Conservation (phyloP, 306 rosid species). For the Prosopis cineraria region DNA sequence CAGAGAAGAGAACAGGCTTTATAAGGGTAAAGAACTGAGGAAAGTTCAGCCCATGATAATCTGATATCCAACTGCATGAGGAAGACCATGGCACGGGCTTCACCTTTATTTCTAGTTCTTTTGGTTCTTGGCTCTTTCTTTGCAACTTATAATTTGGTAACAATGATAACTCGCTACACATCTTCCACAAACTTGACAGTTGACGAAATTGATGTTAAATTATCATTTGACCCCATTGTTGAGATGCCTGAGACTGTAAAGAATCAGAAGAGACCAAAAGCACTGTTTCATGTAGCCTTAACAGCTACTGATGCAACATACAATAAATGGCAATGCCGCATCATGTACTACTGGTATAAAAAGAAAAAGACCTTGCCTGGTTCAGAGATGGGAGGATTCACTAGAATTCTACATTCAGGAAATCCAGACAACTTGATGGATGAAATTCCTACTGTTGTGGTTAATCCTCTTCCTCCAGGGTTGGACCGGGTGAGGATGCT, state of each 20-base stretch:
- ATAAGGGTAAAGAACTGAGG: slow-evolving; percentile 27
- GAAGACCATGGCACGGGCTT: slow-evolving; percentile 68
- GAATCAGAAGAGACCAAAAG: slow-evolving; percentile 51
- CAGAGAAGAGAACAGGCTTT: slow-evolving; percentile 36
- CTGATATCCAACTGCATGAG: slow-evolving; percentile 46
- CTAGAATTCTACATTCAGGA: slow-evolving; percentile 94
- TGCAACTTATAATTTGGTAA: slow-evolving; percentile 76
- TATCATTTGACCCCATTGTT: slow-evolving; percentile 65
- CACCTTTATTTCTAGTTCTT: slow-evolving; percentile 64
- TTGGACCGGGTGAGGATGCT: slow-evolving; percentile 75
- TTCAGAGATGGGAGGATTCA: slow-evolving; percentile 96
- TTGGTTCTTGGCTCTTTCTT: slow-evolving; percentile 78
- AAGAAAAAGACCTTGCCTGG: slow-evolving; percentile 63
- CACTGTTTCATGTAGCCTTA: slow-evolving; percentile 82
- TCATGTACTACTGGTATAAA: slow-evolving; percentile 97
- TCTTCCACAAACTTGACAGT: slow-evolving; percentile 47
- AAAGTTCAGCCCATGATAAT: slow-evolving; percentile 40
- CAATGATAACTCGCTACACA: slow-evolving; percentile 59
- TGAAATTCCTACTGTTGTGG: slow-evolving; percentile 95
- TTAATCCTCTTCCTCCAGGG: slow-evolving; percentile 93
- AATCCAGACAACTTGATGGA: slow-evolving; percentile 91
- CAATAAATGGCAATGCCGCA: slow-evolving; percentile 94
- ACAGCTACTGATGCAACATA: slow-evolving; percentile 94
- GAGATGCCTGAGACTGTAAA: slow-evolving; percentile 80
- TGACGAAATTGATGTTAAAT: slow-evolving; percentile 29